These are phyloP conservation scores for Cucumis cinereus DNA, from an alignment of 306 rosid species.

Conservation along the genomic window DNA sequence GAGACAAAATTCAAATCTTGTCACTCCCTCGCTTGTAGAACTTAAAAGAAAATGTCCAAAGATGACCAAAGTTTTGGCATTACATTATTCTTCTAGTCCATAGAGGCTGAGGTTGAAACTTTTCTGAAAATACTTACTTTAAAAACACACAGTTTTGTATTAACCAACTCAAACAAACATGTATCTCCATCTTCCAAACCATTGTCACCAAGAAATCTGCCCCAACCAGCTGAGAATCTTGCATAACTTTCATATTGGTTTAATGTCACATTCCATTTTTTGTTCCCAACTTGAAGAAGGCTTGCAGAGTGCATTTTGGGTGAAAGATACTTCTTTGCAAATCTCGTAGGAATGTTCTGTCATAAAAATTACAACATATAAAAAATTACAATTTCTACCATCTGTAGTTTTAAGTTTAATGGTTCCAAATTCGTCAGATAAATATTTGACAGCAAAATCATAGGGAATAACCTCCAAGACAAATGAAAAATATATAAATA, in stretches of 20 bases:
- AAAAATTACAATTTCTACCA: slow-evolving; percentile 1
- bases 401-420: neutral
- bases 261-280: neutral
- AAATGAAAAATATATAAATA: too few relatives aligned
- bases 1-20: neutral
- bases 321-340: neutral
- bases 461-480: neutral
- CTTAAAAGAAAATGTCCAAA: neutral
- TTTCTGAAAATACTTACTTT: slow-evolving; percentile 1
- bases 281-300: slow-evolving; percentile 6
- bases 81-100: neutral
- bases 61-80: neutral
- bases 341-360: neutral
- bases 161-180: neutral
- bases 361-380: neutral
- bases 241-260: neutral
- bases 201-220: neutral
- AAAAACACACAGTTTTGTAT: neutral
- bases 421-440: neutral
- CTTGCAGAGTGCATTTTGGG: neutral
- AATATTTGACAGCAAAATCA: neutral
- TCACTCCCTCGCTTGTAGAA: neutral
- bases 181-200: neutral
- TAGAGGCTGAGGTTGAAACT: neutral
- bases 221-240: neutral